phyloP scores from a whole-genome alignment of 176 grass and related monocot species.

The Aegilops bicornis region DNA sequence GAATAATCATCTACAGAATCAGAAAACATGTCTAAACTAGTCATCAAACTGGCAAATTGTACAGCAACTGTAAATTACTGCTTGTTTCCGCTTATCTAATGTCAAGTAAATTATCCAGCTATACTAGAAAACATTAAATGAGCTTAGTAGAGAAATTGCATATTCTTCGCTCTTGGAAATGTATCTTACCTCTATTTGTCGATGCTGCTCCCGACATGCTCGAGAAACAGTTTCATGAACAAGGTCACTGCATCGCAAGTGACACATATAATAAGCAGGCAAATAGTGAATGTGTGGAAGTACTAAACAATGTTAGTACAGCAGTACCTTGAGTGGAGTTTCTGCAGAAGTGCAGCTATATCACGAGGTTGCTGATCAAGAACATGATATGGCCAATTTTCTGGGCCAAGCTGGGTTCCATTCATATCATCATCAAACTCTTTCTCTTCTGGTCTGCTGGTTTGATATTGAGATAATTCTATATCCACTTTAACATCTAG shows the following conservation, averaged over 20 bases:
- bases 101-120: neutral
- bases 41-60: constrained; percentile 1
- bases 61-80: neutral
- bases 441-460: constrained; percentile 66
- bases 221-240: constrained; percentile 89
- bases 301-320: constrained; percentile 16
- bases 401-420: constrained; percentile 58
- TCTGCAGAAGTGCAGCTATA: constrained; percentile 89
- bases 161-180: constrained; percentile 15
- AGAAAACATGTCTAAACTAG: neutral
- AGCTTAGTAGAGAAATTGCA: neutral
- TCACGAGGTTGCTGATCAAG: constrained; percentile 92
- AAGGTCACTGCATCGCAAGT: constrained; percentile 69
- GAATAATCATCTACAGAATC: neutral
- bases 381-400: constrained; percentile 88
- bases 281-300: neutral
- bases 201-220: constrained; percentile 88
- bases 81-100: neutral
- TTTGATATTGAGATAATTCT: constrained; percentile 71
- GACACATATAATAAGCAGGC: neutral
- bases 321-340: constrained; percentile 87
- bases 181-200: constrained; percentile 78
- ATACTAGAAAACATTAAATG: neutral
- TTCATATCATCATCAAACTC: constrained; percentile 79
- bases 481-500: constrained; percentile 88